Percentiles rank a stretch among this genome's conserved stretches.
Evolutionary conservation across 2,329 filamentous ascomycete genomes (phyloP).

Genomic region (Fusarium udum): DNA sequence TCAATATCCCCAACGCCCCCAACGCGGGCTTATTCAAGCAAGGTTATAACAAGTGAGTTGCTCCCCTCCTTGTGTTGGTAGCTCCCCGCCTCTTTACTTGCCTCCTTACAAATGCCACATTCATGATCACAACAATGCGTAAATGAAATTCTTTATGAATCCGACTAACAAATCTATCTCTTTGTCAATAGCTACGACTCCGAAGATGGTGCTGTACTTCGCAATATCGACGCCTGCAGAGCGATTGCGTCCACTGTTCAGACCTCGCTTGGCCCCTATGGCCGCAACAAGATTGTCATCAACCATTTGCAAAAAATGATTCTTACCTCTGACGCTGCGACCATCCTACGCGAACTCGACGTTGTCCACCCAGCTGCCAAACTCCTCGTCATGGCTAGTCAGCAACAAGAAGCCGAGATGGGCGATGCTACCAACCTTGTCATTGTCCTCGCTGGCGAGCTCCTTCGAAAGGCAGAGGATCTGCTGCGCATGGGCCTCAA

Average conservation of each 20-base stretch:
- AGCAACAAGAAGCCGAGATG: conserved; percentile 99
- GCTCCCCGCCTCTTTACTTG: conserved; percentile 43
- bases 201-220: conserved; percentile 97
- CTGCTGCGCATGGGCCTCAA: conserved; percentile 96
- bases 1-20: conserved; percentile 93
- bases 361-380: conserved; percentile 98
- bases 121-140: not conserved
- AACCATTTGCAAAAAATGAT: conserved; percentile 99
- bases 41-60: conserved; percentile 89
- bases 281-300: conserved; percentile 99
- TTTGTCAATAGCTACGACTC: conserved; percentile 81
- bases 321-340: conserved; percentile 95
- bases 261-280: conserved; percentile 95
- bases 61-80: conserved; percentile 31
- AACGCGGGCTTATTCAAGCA: conserved; percentile 94
- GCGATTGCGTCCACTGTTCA: conserved; percentile 96
- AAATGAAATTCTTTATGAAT: not conserved
- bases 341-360: conserved; percentile 95
- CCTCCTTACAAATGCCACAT: conserved; percentile 3
- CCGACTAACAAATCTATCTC: not conserved
- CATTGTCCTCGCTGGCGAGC: conserved; percentile 92
- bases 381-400: conserved; percentile 96
- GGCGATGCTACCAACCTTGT: conserved; percentile 98
- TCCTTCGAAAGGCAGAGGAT: conserved; percentile 97
- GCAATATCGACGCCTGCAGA: conserved; percentile 98